Conservation (phyloP, 108 stramenopile genomes). For the Skeletonema tropicum region DNA sequence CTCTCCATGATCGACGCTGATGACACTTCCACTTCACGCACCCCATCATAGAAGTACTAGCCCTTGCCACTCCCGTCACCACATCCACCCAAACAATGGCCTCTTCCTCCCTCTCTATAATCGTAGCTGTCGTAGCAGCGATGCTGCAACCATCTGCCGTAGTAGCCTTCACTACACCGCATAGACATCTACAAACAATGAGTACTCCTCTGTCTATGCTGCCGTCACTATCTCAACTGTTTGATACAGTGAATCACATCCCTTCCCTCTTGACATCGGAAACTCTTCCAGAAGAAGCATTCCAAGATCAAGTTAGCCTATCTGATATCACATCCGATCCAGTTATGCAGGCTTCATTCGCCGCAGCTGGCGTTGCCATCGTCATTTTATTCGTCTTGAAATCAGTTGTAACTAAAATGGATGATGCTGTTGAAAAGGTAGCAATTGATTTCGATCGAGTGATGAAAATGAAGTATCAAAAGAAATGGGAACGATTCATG, state of each 20-base stretch:
- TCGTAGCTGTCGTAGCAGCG: not conserved
- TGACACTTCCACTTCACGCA: too few relatives aligned
- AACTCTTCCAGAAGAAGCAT: constrained; percentile 18
- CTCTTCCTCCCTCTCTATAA: too few relatives aligned
- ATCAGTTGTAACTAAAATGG: constrained; percentile 33
- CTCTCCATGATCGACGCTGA: too few relatives aligned
- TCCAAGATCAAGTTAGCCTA: constrained; percentile 32
- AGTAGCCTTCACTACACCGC: not conserved
- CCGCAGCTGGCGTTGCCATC: constrained; percentile 22
- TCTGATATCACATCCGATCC: constrained; percentile 33
- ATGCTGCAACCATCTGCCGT: not conserved
- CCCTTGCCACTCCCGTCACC: too few relatives aligned
- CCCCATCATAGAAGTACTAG: too few relatives aligned
- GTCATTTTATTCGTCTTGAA: constrained; percentile 25
- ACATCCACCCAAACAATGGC: too few relatives aligned
- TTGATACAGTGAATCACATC: not conserved
- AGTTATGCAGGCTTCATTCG: constrained; percentile 24
- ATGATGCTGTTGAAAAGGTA: constrained; percentile 30
- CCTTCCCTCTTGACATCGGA: constrained; percentile 23
- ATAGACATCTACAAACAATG: not conserved
- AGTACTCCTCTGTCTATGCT: too few relatives aligned
- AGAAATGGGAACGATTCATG: constrained; percentile 32
- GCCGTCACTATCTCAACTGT: not conserved
- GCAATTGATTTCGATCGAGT: constrained; percentile 32
- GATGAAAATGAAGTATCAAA: constrained; percentile 35